A percentile compares a stretch with the other conserved stretches of the same genome.
Evolutionary conservation across 768 basidiomycete genomes (phyloP).

Genomic region (Leccinum uliginosum): DNA sequence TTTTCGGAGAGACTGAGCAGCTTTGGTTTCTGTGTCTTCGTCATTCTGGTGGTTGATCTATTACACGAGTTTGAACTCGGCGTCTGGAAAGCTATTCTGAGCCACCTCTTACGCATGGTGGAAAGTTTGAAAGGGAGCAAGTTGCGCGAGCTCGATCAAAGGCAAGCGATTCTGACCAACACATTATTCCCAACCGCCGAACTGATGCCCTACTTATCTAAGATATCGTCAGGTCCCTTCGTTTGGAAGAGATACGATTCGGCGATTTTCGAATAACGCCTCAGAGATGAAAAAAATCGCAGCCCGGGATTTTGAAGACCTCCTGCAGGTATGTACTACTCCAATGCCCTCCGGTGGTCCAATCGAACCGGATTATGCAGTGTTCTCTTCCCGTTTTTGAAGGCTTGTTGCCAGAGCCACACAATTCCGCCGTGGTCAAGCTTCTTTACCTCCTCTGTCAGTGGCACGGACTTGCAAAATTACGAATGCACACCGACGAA

Average conservation of each 20-base stretch:
- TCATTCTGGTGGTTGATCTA: background rate
- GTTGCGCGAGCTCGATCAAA: background rate
- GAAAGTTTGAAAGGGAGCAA: background rate
- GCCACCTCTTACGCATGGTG: background rate
- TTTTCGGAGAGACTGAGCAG: background rate
- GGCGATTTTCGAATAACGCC: background rate
- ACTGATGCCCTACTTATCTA: background rate
- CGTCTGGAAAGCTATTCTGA: background rate
- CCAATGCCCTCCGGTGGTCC: background rate
- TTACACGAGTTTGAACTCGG: background rate
- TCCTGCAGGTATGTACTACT: background rate
- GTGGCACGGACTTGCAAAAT: background rate
- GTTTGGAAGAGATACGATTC: background rate
- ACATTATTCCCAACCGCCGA: background rate
- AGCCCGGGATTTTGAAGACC: background rate
- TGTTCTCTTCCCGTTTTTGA: too few species aligned
- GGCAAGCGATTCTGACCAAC: background rate
- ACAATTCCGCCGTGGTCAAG: too few species aligned
- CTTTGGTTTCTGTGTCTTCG: background rate
- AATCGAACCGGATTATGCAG: background rate
- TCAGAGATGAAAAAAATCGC: background rate
- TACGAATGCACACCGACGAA: background rate
- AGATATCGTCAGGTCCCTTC: background rate
- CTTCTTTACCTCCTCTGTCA: too few species aligned
- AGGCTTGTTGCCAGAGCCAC: too few species aligned